Percentiles rank a stretch among this genome's conserved stretches.
Conservation (phyloP, 2,329 filamentous ascomycete genomes). For the Apiospora malaysiana region DNA sequence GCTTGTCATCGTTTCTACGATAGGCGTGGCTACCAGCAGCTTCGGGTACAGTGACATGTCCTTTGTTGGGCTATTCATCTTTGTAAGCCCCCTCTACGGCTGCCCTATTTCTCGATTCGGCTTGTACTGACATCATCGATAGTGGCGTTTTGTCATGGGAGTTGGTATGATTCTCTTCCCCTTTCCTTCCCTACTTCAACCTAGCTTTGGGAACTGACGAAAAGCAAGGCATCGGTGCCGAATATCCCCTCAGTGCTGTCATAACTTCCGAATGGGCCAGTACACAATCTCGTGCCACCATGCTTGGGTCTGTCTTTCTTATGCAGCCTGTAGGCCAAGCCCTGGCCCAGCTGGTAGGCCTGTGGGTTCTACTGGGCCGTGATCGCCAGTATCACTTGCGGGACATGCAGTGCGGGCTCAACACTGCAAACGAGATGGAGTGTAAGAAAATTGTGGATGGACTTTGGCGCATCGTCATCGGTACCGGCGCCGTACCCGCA, state of each 20-base stretch:
- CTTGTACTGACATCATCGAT: background rate
- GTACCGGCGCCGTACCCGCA: conserved; percentile 68
- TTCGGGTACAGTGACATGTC: conserved; percentile 55
- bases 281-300: conserved; percentile 65
- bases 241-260: conserved; percentile 70
- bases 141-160: conserved; percentile 62
- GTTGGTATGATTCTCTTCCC: conserved; percentile 44
- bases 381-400: conserved; percentile 32
- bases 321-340: conserved; percentile 73
- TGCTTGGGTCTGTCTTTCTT: conserved; percentile 70
- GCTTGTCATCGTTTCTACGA: conserved; percentile 62
- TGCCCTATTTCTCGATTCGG: background rate
- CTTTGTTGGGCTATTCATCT: conserved; percentile 56
- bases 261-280: conserved; percentile 70
- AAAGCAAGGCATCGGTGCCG: conserved; percentile 64
- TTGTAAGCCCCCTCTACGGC: conserved; percentile 39
- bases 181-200: background rate
- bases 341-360: conserved; percentile 65
- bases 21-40: conserved; percentile 60
- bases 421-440: conserved; percentile 47
- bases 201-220: background rate
- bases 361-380: conserved; percentile 57
- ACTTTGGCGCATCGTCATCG: conserved; percentile 72
- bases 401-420: conserved; percentile 49
- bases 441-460: conserved; percentile 59